These are phyloP conservation scores for Albophoma yamanashiensis DNA, from an alignment of 2,329 filamentous ascomycete genomes.

Conservation along the genomic window DNA sequence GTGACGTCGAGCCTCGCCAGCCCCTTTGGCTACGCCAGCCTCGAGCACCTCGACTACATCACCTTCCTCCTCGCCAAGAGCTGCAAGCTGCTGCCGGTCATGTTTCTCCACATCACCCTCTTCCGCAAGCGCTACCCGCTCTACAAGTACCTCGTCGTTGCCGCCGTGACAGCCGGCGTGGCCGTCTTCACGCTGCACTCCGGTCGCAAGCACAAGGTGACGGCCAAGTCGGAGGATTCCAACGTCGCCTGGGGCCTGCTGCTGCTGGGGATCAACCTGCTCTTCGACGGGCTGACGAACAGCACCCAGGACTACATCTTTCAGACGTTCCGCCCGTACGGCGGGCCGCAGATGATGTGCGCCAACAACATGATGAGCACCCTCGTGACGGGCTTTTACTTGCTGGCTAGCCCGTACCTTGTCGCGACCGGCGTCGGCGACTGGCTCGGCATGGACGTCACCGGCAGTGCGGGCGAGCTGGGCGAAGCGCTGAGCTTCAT, in stretches of 20 bases:
- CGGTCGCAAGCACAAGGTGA: slow-evolving; percentile 42
- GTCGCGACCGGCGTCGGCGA: slow-evolving; percentile 53
- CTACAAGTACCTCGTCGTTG: slow-evolving; percentile 93
- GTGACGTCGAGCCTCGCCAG: slow-evolving; percentile 80
- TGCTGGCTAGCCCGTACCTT: slow-evolving; percentile 71
- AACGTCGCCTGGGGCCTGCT: slow-evolving; percentile 71
- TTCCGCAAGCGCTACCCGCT: slow-evolving; percentile 84
- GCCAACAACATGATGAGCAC: slow-evolving; percentile 88
- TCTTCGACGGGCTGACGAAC: slow-evolving; percentile 95
- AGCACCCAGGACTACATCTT: slow-evolving; percentile 96
- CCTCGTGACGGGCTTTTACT: slow-evolving; percentile 62
- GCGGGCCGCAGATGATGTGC: slow-evolving; percentile 98
- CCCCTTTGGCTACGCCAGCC: slow-evolving; percentile 89
- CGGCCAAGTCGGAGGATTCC: slow-evolving; percentile 33
- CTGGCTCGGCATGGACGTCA: slow-evolving; percentile 55
- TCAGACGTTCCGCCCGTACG: slow-evolving; percentile 64
- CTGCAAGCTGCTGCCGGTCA: slow-evolving; percentile 97
- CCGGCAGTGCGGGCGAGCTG: slow-evolving; percentile 64
- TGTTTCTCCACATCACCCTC: slow-evolving; percentile 88
- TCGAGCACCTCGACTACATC: slow-evolving; percentile 94
- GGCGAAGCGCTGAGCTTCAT: slow-evolving; percentile 72
- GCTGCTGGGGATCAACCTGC: slow-evolving; percentile 75
- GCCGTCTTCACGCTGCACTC: slow-evolving; percentile 90
- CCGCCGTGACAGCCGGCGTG: slow-evolving; percentile 82
- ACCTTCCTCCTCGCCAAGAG: slow-evolving; percentile 96